Base-by-base conservation (phyloP, 1,139 yeast species). In the Saccharomyces hybrid region DNA sequence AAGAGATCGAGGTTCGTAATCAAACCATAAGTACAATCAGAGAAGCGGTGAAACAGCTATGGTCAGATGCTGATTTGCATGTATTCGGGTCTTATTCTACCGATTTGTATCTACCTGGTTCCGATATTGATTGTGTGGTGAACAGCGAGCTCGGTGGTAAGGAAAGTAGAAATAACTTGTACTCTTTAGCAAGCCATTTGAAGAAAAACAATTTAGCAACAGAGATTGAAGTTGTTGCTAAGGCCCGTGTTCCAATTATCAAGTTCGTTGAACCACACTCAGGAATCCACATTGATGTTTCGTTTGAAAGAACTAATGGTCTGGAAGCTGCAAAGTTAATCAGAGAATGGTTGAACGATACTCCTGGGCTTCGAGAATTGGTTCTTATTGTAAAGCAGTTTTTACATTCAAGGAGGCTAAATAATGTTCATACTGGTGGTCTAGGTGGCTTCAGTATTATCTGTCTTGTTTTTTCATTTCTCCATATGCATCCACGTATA, bases 51-150 rank as follows among this genome's bases (percentile, higher is more conserved):
- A 71, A 71, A 38, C 65, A 73, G 1, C 75, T 86, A 55, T 93
- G 99, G 98, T 82, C 84, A 0, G 88, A 83, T 59, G 85, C 96
- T 2, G 88, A 86, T 57, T 81, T 87, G 6, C 87, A 85, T 62
- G 96, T 91, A 12, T 93, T 95, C 75, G 99, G 99, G 0, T 90
- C 98, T 0, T 88, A 84, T 69, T 97, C 99, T 1, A 91, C 99
- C 0, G 97, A 91, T 67, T 74, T 95, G 59, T 93, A 91, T 64
- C 75, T 95, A 24, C 99, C 99, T 0, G 96, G 96, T 0, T 89
- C 97, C 0, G 99, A 95, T 75, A 90, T 95, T 47, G 99, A 95
- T 71, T 85, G 95, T 84, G 99, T 93, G 47, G 81, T 95, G 27
- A 76, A 85, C 6, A 86, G 96, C 9, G 73, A 76, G 24, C 70